Evolutionary conservation across 2,329 filamentous ascomycete species (phyloP).

Genomic region (Pseudogymnoascus sp.): DNA sequence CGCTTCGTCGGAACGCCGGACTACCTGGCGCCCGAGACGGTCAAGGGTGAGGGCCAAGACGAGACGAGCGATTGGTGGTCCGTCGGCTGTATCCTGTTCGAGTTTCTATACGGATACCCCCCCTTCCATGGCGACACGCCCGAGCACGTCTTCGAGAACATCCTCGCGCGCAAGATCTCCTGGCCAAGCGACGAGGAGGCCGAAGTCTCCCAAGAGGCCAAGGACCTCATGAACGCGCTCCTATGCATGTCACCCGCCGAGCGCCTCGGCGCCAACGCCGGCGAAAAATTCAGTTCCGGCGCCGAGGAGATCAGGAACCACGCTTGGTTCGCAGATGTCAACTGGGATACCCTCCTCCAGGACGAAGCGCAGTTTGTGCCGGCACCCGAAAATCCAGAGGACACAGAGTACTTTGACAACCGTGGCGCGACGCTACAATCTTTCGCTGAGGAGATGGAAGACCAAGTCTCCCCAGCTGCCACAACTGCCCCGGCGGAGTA

Average conservation of each 20-base stretch:
- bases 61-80: slow-evolving; percentile 99
- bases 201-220: slow-evolving; percentile 75
- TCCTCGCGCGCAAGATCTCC: slow-evolving; percentile 77
- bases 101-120: slow-evolving; percentile 87
- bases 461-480: slow-evolving; percentile 68
- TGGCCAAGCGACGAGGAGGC: slow-evolving; percentile 83
- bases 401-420: slow-evolving; percentile 95
- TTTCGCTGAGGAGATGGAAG: slow-evolving; percentile 90
- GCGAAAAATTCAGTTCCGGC: slow-evolving; percentile 73
- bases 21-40: slow-evolving; percentile 93
- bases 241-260: slow-evolving; percentile 76
- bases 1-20: slow-evolving; percentile 95
- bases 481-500: slow-evolving; percentile 67
- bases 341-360: slow-evolving; percentile 86
- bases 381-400: slow-evolving; percentile 84
- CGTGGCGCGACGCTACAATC: slow-evolving; percentile 85
- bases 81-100: slow-evolving; percentile 94
- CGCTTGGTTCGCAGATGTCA: slow-evolving; percentile 77
- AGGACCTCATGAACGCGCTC: slow-evolving; percentile 87
- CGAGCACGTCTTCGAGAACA: slow-evolving; percentile 95
- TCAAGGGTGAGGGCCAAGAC: slow-evolving; percentile 89
- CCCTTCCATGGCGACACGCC: slow-evolving; percentile 88
- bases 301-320: slow-evolving; percentile 88
- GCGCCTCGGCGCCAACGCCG: slow-evolving; percentile 75
- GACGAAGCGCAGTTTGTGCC: slow-evolving; percentile 96